These are phyloP conservation scores for Salix suchowensis DNA, from an alignment of 345 rosid genomes.

Conservation along the genomic window DNA sequence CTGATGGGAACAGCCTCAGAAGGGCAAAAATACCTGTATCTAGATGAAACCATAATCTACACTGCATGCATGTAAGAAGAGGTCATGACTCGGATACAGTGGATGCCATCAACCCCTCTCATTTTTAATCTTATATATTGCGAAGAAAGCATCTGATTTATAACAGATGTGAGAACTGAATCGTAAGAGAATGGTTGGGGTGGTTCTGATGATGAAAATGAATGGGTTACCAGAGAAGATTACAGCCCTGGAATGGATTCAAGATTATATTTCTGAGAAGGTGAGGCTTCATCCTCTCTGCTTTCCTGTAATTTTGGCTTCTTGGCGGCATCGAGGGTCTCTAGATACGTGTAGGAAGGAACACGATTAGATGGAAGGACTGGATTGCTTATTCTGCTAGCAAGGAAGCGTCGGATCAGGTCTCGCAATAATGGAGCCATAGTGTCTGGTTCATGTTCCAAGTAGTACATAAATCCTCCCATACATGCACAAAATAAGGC, in stretches of 20 bases:
- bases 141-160: conserved; percentile 1
- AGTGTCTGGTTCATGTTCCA: conserved; percentile 91
- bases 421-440: conserved; percentile 93
- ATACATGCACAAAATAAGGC: conserved; percentile 90
- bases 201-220: neutral
- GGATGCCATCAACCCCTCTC: neutral
- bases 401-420: conserved; percentile 86
- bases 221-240: conserved; percentile 14
- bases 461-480: conserved; percentile 98
- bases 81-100: neutral
- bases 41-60: neutral
- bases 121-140: neutral
- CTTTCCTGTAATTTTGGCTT: conserved; percentile 49
- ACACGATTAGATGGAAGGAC: conserved; percentile 41
- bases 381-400: conserved; percentile 90
- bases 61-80: neutral
- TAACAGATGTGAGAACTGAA: conserved; percentile 4
- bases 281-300: conserved; percentile 42
- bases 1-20: neutral
- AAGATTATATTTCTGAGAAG: conserved; percentile 68
- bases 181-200: conserved; percentile 11
- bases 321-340: conserved; percentile 57
- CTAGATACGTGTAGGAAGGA: conserved; percentile 72
- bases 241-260: conserved; percentile 93
- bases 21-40: neutral